phyloP scores from a whole-genome alignment of 2,329 filamentous ascomycete genomes.

The Diplodia mutila region DNA sequence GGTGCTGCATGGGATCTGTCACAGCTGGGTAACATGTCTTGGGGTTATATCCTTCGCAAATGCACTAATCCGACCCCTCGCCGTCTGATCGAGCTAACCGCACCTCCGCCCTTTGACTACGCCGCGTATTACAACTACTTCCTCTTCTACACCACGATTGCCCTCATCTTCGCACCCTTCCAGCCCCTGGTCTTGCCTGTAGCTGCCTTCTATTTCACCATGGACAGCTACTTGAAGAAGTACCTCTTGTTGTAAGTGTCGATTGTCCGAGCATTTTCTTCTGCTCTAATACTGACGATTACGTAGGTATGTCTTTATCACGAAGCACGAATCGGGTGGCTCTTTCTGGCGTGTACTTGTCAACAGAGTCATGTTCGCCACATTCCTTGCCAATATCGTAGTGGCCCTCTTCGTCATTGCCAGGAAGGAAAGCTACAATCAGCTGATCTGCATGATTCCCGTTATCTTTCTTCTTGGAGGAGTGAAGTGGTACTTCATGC shows the following conservation, averaged over 20 bases:
- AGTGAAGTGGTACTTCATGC: constrained; percentile 86
- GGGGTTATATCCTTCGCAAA: constrained; percentile 81
- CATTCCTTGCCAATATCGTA: constrained; percentile 76
- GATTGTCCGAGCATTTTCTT: neutral
- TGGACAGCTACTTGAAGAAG: constrained; percentile 92
- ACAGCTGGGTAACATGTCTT: constrained; percentile 81
- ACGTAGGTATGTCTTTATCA: constrained; percentile 77
- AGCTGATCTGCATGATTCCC: constrained; percentile 72
- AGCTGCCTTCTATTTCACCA: constrained; percentile 82
- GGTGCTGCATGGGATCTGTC: constrained; percentile 93
- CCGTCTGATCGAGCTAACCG: constrained; percentile 88
- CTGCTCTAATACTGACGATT: neutral
- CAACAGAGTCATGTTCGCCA: constrained; percentile 87
- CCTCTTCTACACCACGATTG: constrained; percentile 89
- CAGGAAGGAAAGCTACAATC: constrained; percentile 57
- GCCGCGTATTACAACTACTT: constrained; percentile 98
- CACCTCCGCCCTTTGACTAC: constrained; percentile 91
- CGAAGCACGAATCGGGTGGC: constrained; percentile 94
- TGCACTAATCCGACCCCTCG: constrained; percentile 87
- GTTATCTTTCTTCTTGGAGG: constrained; percentile 75
- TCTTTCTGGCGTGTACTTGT: constrained; percentile 89
- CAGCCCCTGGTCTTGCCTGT: constrained; percentile 87
- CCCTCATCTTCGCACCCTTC: constrained; percentile 79
- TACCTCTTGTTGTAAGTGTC: constrained; percentile 74
- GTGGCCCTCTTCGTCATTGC: constrained; percentile 77